A percentile compares a stretch with the other conserved stretches of the same genome.
Evolutionary conservation across 116 monocot species (phyloP).

Genomic region (Posidonia oceanica): DNA sequence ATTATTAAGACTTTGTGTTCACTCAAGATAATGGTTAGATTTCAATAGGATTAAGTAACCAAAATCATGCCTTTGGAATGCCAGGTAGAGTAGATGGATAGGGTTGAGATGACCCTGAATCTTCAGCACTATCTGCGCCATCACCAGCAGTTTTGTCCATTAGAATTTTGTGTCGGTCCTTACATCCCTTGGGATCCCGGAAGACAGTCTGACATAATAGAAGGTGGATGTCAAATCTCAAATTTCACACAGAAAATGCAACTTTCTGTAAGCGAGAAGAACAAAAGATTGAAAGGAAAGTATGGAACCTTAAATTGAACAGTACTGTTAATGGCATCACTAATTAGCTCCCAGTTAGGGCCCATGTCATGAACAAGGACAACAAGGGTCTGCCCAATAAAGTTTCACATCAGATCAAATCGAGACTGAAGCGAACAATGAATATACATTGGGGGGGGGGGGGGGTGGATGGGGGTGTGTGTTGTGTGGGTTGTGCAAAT

Average conservation of each 20-base stretch:
- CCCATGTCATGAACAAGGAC: constrained; percentile 99
- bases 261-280: too few species aligned
- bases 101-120: constrained; percentile 96
- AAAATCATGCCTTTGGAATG: constrained; percentile 79
- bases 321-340: constrained; percentile 92
- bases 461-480: too few species aligned
- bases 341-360: constrained; percentile 96
- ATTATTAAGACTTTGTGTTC: too few species aligned
- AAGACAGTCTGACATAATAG: constrained; percentile 51
- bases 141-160: constrained; percentile 83
- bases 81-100: constrained; percentile 90
- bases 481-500: background rate
- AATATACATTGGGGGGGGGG: background rate
- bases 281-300: too few species aligned
- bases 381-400: constrained; percentile 67
- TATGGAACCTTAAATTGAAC: constrained; percentile 70
- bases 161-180: constrained; percentile 81
- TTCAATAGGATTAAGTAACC: background rate
- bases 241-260: background rate
- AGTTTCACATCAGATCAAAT: background rate
- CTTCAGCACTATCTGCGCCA: constrained; percentile 98
- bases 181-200: constrained; percentile 84
- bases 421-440: background rate
- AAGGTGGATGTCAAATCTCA: background rate
- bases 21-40: background rate